Base-by-base conservation (phyloP, 495 filamentous ascomycete genomes). In the Sporormia fimetaria region DNA sequence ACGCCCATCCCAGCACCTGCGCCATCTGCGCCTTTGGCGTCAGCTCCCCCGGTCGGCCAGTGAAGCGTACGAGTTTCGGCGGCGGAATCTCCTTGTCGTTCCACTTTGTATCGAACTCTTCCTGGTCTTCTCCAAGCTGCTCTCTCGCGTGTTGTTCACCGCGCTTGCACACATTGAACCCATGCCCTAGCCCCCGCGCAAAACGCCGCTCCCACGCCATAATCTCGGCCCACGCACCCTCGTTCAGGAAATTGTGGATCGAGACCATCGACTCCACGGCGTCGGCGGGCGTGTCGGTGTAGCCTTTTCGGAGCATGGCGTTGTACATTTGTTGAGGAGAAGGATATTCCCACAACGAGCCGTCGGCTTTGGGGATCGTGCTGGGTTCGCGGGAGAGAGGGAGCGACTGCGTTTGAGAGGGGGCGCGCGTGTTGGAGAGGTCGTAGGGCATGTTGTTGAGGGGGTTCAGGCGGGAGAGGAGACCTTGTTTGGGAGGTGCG, bases 261-360 rank as follows among this genome's bases (percentile, higher is more conserved):
- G 83, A 80, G 30, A 96, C 92, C 90, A 98, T 98, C 37, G 76
- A 75, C 63, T 94, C 86, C n/a, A 98, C 87, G 0, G 84, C 85
- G 37, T 87, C 87, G 41, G 81, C 74, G 31, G 90, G 86, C 0
- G 88, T 94, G 55, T 95, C 87, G 0, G 83, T 87, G 62, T 94
- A 85, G 14, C 90, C 90, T 61, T 99, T 96, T 36, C 92, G 79
- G 38, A 93, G 63, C 68, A 96, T 78, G 0, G 92, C 90, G 56
- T 96, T 99, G 66, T 95, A 96, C 90, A 96, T 96, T 60, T 96
- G 90, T 64, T 96, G 92, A 7, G 92, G 88, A 0, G 86, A 94
- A 0, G 90, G 92, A 57, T 96, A 96, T 60, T 95, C 92, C 90
- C 90, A 96, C 54, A 85, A 90, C 5, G 61, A 43, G 26, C 69